These are phyloP conservation scores for Penstemon newberryi DNA, from an alignment of 257 asterid species.

Conservation along the genomic window DNA sequence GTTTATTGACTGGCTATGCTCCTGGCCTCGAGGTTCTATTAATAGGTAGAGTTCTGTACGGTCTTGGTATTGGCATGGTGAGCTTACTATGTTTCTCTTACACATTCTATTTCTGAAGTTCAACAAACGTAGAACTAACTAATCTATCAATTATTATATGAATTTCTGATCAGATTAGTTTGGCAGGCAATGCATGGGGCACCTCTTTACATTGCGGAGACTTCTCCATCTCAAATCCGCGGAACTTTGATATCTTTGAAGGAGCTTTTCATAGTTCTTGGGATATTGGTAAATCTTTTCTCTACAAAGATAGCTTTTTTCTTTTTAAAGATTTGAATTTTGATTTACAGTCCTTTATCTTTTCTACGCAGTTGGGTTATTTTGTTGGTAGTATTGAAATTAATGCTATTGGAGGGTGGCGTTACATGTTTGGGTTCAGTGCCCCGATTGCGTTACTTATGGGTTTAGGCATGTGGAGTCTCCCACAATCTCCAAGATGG, in stretches of 20 bases:
- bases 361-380: slow-evolving; percentile 73
- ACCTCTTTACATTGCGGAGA: slow-evolving; percentile 96
- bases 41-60: slow-evolving; percentile 74
- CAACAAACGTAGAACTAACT: slow-evolving; percentile 8
- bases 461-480: slow-evolving; percentile 92
- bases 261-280: slow-evolving; percentile 95
- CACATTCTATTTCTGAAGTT: slow-evolving; percentile 14
- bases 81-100: slow-evolving; percentile 27
- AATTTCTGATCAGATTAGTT: slow-evolving; percentile 28
- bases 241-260: slow-evolving; percentile 94
- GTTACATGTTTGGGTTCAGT: slow-evolving; percentile 86
- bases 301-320: slow-evolving; percentile 2
- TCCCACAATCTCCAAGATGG: slow-evolving; percentile 99
- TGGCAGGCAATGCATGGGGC: slow-evolving; percentile 99
- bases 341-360: slow-evolving; percentile 22
- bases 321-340: not conserved
- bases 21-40: slow-evolving; percentile 81
- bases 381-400: slow-evolving; percentile 78
- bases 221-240: slow-evolving; percentile 92
- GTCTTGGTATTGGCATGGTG: slow-evolving; percentile 97
- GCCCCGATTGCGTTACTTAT: slow-evolving; percentile 80
- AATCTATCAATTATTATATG: slow-evolving; percentile 14
- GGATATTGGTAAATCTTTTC: slow-evolving; percentile 67
- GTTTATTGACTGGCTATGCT: slow-evolving; percentile 76
- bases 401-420: slow-evolving; percentile 92